A percentile compares a stretch with the other conserved stretches of the same genome.
phyloP scores from a whole-genome alignment of 305 asterid genomes.

The Rubia peregrina region DNA sequence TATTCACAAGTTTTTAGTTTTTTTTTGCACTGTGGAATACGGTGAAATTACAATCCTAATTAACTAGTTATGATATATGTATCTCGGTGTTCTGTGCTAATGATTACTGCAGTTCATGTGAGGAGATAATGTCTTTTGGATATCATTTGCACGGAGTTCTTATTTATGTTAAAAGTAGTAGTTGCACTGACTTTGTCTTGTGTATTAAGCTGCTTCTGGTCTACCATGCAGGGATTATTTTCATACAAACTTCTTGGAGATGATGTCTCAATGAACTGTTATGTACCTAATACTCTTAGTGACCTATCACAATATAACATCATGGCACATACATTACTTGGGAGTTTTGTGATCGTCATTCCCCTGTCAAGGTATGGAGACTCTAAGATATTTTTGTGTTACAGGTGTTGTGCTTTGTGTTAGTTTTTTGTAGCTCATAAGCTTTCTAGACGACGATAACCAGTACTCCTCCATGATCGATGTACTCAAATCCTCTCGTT shows the following conservation, averaged over 20 bases:
- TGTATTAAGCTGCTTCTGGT: neutral
- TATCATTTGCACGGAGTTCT: neutral
- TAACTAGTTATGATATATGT: too few relatives aligned
- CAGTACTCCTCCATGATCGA: constrained; percentile 41
- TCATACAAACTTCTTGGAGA: constrained; percentile 85
- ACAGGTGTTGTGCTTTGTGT: neutral
- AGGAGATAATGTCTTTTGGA: neutral
- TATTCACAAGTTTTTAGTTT: too few relatives aligned
- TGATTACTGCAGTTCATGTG: too few relatives aligned
- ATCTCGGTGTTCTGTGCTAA: too few relatives aligned
- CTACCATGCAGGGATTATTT: constrained; percentile 69
- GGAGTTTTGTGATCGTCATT: constrained; percentile 68
- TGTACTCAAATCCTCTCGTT: constrained; percentile 95
- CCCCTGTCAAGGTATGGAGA: constrained; percentile 62
- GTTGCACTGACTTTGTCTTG: neutral
- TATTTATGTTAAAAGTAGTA: neutral
- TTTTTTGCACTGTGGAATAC: too few relatives aligned
- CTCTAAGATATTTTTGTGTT: neutral
- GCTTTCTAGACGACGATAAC: neutral
- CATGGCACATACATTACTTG: constrained; percentile 81
- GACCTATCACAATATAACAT: constrained; percentile 61
- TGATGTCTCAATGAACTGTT: constrained; percentile 50
- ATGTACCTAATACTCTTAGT: constrained; percentile 33
- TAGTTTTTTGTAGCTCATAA: neutral
- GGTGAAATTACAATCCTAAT: too few relatives aligned